Evolutionary conservation across 768 basidiomycete genomes (phyloP), one percentile per base, ranked within the genome.

Genomic region (Boletellus ananiceps): DNA sequence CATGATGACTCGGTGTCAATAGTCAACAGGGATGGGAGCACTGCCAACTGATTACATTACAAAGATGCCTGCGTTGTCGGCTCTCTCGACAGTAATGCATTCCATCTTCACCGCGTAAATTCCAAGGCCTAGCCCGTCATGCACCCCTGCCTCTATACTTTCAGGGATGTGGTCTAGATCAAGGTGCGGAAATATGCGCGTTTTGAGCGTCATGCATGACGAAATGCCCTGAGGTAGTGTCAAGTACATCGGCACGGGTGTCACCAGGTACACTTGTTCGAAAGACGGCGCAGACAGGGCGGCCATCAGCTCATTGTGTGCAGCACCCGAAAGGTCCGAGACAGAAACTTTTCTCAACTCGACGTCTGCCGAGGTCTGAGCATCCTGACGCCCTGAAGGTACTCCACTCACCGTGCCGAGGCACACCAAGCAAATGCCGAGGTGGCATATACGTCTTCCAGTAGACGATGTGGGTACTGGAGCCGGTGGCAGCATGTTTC

Each of bases 371-470:
- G 14, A 21, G 29, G 32, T 23, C 5, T 57, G 36, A 53, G 54
- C 18, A 31, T 23, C 12, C 15, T 12, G 18, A 35, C n/a, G 3
- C 19, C 16, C 19, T 19, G 11, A 6, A 40, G 11, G 39, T 14
- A 14, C 8, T 7, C 6, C 32, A 39, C 55, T 2, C 46, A 69
- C 71, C 65, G 46, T 31, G 37, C 44, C 46, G 52, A 7, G 49
- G 51, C 8, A 68, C 44, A 7, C 56, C 69, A 18, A 73, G 66
- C 15, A 73, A 45, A 50, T 71, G 68, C 34, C 65, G 53, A 2
- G 72, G 72, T 5, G 72, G 70, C 51, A 71, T 69, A 47, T 71
- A 73, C 3, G 69, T 73, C 54, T 70, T 73, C 72, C 72, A 73
- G 37, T 69, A 72, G 16, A 70, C 49, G 15, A 71, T 23, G 12